A percentile compares a stretch with the other conserved stretches of the same genome.
phyloP scores from a whole-genome alignment of 805 yeast species.

The Sugiyamaella floridensis region DNA sequence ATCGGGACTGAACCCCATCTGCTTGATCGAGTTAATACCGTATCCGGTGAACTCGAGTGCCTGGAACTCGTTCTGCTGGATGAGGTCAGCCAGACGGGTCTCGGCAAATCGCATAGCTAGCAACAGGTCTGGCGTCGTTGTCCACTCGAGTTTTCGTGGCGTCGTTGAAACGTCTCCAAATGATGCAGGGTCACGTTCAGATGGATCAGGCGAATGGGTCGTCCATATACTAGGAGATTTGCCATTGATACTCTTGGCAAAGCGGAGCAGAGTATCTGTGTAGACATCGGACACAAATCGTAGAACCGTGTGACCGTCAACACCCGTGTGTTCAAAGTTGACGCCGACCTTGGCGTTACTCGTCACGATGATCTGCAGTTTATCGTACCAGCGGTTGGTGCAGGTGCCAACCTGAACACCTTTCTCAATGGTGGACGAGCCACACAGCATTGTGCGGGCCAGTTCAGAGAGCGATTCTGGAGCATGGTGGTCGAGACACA shows the following conservation, averaged over 20 bases:
- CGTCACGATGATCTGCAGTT: conserved; percentile 79
- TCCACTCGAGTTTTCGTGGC: conserved; percentile 88
- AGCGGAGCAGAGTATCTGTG: conserved; percentile 81
- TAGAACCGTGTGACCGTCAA: conserved; percentile 90
- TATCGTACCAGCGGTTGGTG: conserved; percentile 92
- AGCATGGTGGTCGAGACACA: conserved; percentile 75
- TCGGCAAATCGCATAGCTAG: conserved; percentile 84
- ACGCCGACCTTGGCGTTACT: conserved; percentile 88
- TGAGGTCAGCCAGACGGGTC: conserved; percentile 78
- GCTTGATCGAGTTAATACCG: conserved; percentile 73
- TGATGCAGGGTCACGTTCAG: conserved; percentile 37
- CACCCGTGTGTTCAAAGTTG: conserved; percentile 86
- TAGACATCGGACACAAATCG: conserved; percentile 84
- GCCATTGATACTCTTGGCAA: conserved; percentile 75
- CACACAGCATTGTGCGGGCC: conserved; percentile 82
- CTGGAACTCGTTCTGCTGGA: conserved; percentile 82
- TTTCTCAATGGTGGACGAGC: conserved; percentile 66
- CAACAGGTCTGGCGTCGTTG: conserved; percentile 66
- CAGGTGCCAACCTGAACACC: conserved; percentile 93
- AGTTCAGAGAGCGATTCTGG: conserved; percentile 51
- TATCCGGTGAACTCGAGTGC: conserved; percentile 59
- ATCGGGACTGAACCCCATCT: conserved; percentile 85
- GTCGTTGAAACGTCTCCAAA: conserved; percentile 47
- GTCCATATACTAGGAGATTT: conserved; percentile 70
- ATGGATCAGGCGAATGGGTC: conserved; percentile 42